Conservation (phyloP, 331 rosid genomes). For the Quercus phellos region DNA sequence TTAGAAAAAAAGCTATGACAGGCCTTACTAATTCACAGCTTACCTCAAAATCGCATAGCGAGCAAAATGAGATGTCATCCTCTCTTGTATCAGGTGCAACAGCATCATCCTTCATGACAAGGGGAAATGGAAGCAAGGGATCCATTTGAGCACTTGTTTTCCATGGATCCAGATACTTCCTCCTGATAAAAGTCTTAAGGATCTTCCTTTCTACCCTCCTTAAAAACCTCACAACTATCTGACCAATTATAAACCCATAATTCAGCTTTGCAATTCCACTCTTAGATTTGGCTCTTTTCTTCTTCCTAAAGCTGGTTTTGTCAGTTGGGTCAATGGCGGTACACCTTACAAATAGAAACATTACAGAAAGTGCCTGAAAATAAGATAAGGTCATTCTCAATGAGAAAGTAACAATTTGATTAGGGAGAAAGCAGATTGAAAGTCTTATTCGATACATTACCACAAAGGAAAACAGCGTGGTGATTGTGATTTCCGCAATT, state of each 20-base stretch:
- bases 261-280: conserved; percentile 37
- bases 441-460: conserved; percentile 24
- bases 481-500: conserved; percentile 60
- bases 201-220: conserved; percentile 79
- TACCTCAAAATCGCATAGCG: conserved; percentile 80
- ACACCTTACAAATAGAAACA: conserved; percentile 76
- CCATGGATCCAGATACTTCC: conserved; percentile 74
- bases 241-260: conserved; percentile 55
- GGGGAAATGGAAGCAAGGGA: conserved; percentile 75
- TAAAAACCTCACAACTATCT: conserved; percentile 66
- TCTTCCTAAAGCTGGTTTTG: conserved; percentile 54
- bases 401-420: neutral
- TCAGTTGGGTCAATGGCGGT: conserved; percentile 88
- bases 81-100: conserved; percentile 47
- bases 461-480: conserved; percentile 47
- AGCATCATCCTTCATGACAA: conserved; percentile 71
- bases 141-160: conserved; percentile 52
- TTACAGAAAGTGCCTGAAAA: conserved; percentile 53
- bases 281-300: conserved; percentile 22
- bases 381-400: neutral
- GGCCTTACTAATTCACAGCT: neutral
- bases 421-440: neutral
- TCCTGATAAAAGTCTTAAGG: conserved; percentile 66
- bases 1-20: neutral
- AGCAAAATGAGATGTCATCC: conserved; percentile 77